A percentile compares a stretch with the other conserved stretches of the same genome.
These are phyloP conservation scores for Plasmodium adleri DNA, from an alignment of 169 alveolate species.

Conservation along the genomic window DNA sequence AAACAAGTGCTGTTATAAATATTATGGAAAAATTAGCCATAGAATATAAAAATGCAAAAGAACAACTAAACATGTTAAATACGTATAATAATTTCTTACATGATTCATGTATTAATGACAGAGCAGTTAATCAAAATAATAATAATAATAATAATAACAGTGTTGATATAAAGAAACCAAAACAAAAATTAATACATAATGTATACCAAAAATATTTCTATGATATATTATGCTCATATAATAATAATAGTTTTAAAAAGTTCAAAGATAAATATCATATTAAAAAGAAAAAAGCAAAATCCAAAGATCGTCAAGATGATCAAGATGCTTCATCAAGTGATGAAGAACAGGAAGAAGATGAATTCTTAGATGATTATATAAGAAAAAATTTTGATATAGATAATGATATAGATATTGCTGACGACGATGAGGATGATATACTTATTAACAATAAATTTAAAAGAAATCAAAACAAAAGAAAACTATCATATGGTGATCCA, in stretches of 20 bases:
- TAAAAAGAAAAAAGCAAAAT: constrained; percentile 12
- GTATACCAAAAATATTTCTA: constrained; percentile 65
- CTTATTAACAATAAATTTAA: too few species aligned
- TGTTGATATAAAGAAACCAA: background rate
- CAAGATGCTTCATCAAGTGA: constrained; percentile 20
- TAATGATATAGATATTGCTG: constrained; percentile 28
- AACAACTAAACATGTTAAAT: constrained; percentile 15
- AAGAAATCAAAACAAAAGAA: too few species aligned
- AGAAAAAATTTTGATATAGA: constrained; percentile 55
- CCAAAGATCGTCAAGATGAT: constrained; percentile 5
- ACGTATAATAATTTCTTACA: constrained; percentile 53
- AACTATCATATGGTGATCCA: background rate
- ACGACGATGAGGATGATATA: background rate
- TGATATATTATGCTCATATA: constrained; percentile 31
- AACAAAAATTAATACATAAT: constrained; percentile 33
- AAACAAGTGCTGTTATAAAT: constrained; percentile 26
- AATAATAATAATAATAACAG: too few species aligned
- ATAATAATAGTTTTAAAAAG: constrained; percentile 66
- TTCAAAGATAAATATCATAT: constrained; percentile 54
- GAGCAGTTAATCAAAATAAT: background rate
- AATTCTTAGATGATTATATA: constrained; percentile 43
- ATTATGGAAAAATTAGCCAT: constrained; percentile 33
- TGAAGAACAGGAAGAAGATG: constrained; percentile 72
- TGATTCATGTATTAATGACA: constrained; percentile 42
- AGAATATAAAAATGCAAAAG: constrained; percentile 49